Evolutionary conservation across 352 stramenopile genomes (phyloP), one percentile per base, ranked within the genome.

Genomic region (Albugo laibachii): DNA sequence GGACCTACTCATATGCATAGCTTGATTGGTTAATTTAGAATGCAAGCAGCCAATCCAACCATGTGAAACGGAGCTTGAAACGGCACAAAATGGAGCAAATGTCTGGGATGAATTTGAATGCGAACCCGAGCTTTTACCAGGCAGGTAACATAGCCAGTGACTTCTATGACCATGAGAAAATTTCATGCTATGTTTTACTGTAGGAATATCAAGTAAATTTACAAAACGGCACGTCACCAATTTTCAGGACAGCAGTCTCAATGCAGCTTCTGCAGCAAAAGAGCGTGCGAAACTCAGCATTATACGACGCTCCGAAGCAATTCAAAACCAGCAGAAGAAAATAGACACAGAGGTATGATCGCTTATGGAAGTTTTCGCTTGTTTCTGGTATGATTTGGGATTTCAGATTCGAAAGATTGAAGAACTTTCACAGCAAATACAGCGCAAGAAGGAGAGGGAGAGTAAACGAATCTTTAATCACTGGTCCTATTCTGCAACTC

Each of bases 171-270:
- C 3, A 31, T 31, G 3, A 8, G 24, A 31, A 31, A 3, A 31
- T 10, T 3, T 31, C 24, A 31, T 31, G 24, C 3, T 31, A 31
- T 24, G 19, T 8, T 54, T 3, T 10, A 36, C 48, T 57, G 21
- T 36, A 89, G 76, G 71, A 5, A 75, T 85, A 36, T 89, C 76
- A 10, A 80, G 56, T 61, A 89, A 89, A 52, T 89, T 89, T 50
- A 83, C 76, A 1, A 82, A 79, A 57, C 61, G 64, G 15, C 75
- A 83, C 61, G 52, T 58, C 8, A 55, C 48, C 20, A 83, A 83
- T 45, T 86, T 83, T 41, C 61, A 76, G 6, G 76, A 89, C 49
- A 85, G 73, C 15, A 83, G 69, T 0, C 59, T 89, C 27, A 63
- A 67, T 5, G 76, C 67, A 6, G 73, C 76, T 5, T 85, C 76